Evolutionary conservation across 805 yeast species (phyloP).

Genomic region (Ascoidea tarda): DNA sequence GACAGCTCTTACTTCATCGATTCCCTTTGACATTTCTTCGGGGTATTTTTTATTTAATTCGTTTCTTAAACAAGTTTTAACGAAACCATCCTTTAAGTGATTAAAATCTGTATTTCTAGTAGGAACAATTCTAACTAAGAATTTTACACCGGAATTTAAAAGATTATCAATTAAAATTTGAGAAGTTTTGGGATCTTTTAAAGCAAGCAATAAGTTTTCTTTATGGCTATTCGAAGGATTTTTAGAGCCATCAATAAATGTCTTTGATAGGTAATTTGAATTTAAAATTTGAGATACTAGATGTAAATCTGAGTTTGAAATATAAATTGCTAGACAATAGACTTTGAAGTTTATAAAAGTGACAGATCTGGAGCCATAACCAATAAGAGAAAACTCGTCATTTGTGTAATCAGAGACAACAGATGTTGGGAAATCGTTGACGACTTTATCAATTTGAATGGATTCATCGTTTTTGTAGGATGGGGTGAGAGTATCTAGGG

Average conservation of each 20-base stretch:
- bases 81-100: constrained; percentile 81
- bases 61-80: constrained; percentile 35
- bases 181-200: constrained; percentile 39
- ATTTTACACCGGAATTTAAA: constrained; percentile 42
- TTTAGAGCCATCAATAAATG: constrained; percentile 19
- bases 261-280: constrained; percentile 24
- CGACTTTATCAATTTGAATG: constrained; percentile 32
- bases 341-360: constrained; percentile 75
- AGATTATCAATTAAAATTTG: constrained; percentile 39
- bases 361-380: constrained; percentile 72
- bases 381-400: constrained; percentile 42
- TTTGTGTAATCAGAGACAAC: constrained; percentile 11
- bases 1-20: constrained; percentile 7
- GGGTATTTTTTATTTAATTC: constrained; percentile 4
- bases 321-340: constrained; percentile 75
- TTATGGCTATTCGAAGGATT: constrained; percentile 17
- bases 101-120: constrained; percentile 83
- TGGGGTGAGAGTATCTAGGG: background rate
- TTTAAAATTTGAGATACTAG: constrained; percentile 26
- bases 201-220: constrained; percentile 26
- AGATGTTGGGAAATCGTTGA: constrained; percentile 33
- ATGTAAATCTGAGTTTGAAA: constrained; percentile 42
- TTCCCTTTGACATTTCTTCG: constrained; percentile 5
- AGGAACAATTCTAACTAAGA: constrained; percentile 70
- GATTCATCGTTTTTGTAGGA: constrained; percentile 10